Evolutionary conservation across 176 grass and related monocot genomes (phyloP), one percentile per base, ranked within the genome.

Genomic region (Bothriochloa decipiens): DNA sequence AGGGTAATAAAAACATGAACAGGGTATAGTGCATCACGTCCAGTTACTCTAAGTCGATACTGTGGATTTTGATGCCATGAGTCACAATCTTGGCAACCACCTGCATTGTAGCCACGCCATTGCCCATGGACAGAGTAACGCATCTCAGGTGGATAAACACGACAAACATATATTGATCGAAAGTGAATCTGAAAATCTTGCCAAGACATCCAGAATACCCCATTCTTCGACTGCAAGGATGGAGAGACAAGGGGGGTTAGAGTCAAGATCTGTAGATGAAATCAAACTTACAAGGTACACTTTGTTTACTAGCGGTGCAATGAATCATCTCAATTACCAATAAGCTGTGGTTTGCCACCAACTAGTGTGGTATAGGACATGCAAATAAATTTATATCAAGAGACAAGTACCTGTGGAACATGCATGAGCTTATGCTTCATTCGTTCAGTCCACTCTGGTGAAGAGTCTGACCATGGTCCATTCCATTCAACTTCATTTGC

Each of bases 171-270:
- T 92, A 99, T 99, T 66, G 96, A 99, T 41, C 96, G 88, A 75
- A 99, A 99, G 74, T 99, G 96, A 60, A 99, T 99, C 81, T 99
- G 96, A 81, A 99, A 99, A 72, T 99, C 96, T 96, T 99, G 96
- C 96, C 96, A 99, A 75, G 93, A 99, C 96, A 99, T 99, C 96
- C 96, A 99, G 85, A 99, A 99, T 80, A 99, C 91, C 62, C 96
- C 96, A 87, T 99, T 91, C 88, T 99, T 94, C 3, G 96, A 93
- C 93, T 99, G 84, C 83, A 78, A 74, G 26, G 78, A 72, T 20
- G 33, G 39, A 67, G 28, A 75, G 28, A 87, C 35, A 76, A 49
- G n/a, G 4, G 2, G 29, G 27, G 6, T 74, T 8, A 8, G 32
- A 20, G 65, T 60, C 72, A 65, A 92, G 33, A 70, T 63, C 28